phyloP scores from a whole-genome alignment of 257 asterid genomes.

The Leptodermis oblonga region DNA sequence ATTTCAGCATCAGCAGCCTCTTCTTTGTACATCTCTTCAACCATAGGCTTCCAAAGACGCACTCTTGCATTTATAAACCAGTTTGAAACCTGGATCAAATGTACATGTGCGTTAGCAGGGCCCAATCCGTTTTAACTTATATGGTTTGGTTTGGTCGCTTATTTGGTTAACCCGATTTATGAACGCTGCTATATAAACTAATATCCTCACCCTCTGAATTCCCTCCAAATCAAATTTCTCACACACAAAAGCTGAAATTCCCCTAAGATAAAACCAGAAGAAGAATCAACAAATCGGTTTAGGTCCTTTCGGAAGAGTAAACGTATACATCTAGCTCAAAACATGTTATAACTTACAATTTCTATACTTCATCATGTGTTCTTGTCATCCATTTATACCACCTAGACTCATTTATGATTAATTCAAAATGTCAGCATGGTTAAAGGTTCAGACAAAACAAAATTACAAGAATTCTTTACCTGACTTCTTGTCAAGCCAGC shows the following conservation, averaged over 20 bases:
- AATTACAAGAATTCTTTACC: constrained; percentile 36
- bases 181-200: neutral
- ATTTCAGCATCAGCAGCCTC: constrained; percentile 58
- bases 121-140: no score
- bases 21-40: constrained; percentile 94
- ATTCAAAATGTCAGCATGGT: neutral
- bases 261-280: neutral
- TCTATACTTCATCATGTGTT: neutral
- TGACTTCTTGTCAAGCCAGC: constrained; percentile 88
- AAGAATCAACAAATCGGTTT: neutral
- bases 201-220: neutral
- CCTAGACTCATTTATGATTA: neutral
- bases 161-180: no score
- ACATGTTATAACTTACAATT: neutral
- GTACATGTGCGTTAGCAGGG: neutral
- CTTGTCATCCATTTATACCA: neutral
- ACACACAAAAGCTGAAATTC: neutral
- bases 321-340: neutral
- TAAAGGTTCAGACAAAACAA: neutral
- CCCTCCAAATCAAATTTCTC: neutral
- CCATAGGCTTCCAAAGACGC: constrained; percentile 98
- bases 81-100: constrained; percentile 67
- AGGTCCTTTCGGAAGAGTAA: neutral
- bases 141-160: no score
- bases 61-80: constrained; percentile 97